Evolutionary conservation across 208 protist species (phyloP).

Genomic region (Leishmania amazonensis): DNA sequence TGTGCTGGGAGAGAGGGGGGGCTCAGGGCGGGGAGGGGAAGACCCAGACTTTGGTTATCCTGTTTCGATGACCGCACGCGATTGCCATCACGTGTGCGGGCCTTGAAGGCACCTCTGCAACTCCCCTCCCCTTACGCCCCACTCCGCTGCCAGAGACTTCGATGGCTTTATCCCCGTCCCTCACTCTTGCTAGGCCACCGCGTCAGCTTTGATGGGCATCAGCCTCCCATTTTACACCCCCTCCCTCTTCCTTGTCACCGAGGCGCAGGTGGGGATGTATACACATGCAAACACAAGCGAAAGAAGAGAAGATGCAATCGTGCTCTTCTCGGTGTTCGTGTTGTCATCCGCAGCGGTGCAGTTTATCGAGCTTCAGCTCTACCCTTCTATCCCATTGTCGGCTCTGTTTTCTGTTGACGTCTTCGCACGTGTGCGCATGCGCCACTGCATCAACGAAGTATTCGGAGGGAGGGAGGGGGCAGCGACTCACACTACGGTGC

Average conservation of each 20-base stretch:
- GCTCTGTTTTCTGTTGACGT: neutral
- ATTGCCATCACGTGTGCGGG: neutral
- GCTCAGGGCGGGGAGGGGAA: neutral
- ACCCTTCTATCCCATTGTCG: neutral
- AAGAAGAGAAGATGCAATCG: neutral
- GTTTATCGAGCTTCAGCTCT: neutral
- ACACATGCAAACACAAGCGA: neutral
- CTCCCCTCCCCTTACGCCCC: neutral
- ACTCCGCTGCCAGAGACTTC: neutral
- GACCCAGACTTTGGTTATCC: neutral
- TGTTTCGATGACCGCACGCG: neutral
- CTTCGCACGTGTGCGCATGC: neutral
- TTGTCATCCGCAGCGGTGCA: neutral
- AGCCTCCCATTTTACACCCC: neutral
- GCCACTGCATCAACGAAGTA: neutral
- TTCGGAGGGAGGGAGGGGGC: too few relatives aligned
- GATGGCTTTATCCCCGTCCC: neutral
- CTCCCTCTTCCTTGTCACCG: neutral
- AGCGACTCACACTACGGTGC: neutral
- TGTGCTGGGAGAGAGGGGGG: neutral
- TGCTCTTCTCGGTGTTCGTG: neutral
- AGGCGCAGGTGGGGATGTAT: neutral
- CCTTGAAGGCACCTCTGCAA: neutral
- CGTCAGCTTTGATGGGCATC: neutral
- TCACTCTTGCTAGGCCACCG: neutral